These are phyloP conservation scores for Cetraspora pellucida DNA, from an alignment of 192 early-diverging fungal genomes.

Conservation along the genomic window DNA sequence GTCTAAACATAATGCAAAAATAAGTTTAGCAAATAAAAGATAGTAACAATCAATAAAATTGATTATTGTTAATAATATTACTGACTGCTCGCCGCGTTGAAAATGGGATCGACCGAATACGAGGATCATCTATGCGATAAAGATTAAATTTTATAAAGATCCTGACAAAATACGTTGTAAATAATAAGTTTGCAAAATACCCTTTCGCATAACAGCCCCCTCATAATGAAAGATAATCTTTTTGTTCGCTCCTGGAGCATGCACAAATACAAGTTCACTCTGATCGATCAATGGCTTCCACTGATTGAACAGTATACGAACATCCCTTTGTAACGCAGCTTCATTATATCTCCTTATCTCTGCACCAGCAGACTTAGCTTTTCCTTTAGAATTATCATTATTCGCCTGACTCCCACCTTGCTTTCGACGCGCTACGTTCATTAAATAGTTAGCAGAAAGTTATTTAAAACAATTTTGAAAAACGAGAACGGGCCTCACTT, in stretches of 20 bases:
- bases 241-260: slow-evolving; percentile 61
- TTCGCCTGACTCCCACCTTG: slow-evolving; percentile 92
- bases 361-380: slow-evolving; percentile 86
- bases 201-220: slow-evolving; percentile 43
- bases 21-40: not conserved
- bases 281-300: slow-evolving; percentile 71
- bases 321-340: slow-evolving; percentile 72
- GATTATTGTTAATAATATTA: not conserved
- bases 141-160: slow-evolving; percentile 31
- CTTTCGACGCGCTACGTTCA: slow-evolving; percentile 71
- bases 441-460: slow-evolving; percentile 9
- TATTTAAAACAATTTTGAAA: not conserved
- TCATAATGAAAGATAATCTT: slow-evolving; percentile 58
- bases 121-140: slow-evolving; percentile 30
- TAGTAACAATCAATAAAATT: not conserved
- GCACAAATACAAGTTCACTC: slow-evolving; percentile 76
- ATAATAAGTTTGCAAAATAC: slow-evolving; percentile 24
- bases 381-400: slow-evolving; percentile 80
- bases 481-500: slow-evolving; percentile 48
- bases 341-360: slow-evolving; percentile 91
- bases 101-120: slow-evolving; percentile 43
- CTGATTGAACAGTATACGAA: slow-evolving; percentile 67
- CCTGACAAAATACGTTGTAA: slow-evolving; percentile 35
- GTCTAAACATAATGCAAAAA: slow-evolving; percentile 38
- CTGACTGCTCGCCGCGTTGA: slow-evolving; percentile 36